These are phyloP conservation scores for Penicillium cosmopolitanum DNA, from an alignment of 495 filamentous ascomycete species.

Conservation along the genomic window DNA sequence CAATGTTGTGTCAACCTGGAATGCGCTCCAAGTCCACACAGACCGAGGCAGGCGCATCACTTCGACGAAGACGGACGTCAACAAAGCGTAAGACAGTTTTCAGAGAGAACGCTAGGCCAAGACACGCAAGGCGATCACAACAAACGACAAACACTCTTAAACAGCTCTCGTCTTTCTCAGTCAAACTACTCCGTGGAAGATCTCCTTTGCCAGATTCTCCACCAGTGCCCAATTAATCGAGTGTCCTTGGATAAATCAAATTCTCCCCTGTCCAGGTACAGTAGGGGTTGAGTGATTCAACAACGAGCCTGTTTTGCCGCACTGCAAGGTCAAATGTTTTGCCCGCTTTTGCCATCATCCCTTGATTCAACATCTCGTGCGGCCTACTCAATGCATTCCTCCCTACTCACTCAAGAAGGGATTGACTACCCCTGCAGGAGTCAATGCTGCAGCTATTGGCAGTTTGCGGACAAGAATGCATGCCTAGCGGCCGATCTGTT, in stretches of 20 bases:
- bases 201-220: neutral
- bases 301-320: neutral
- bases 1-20: constrained; percentile 33
- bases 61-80: constrained; percentile 18
- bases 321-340: constrained; percentile 13
- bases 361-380: constrained; percentile 25
- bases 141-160: neutral
- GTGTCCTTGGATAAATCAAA: neutral
- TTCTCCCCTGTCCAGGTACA: neutral
- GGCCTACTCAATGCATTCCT: constrained; percentile 22
- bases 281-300: neutral
- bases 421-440: constrained; percentile 11
- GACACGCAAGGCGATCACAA: constrained; percentile 5
- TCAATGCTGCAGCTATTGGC: constrained; percentile 15
- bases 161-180: neutral
- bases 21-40: constrained; percentile 30
- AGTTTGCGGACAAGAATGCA: constrained; percentile 3
- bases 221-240: neutral
- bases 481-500: neutral
- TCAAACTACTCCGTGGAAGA: neutral
- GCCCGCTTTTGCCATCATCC: constrained; percentile 22
- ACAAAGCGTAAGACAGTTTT: constrained; percentile 1
- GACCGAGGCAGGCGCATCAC: constrained; percentile 27
- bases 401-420: constrained; percentile 3
- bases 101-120: constrained; percentile 2